Evolutionary conservation across 768 basidiomycete genomes (phyloP).

Genomic region (Suillus spraguei): DNA sequence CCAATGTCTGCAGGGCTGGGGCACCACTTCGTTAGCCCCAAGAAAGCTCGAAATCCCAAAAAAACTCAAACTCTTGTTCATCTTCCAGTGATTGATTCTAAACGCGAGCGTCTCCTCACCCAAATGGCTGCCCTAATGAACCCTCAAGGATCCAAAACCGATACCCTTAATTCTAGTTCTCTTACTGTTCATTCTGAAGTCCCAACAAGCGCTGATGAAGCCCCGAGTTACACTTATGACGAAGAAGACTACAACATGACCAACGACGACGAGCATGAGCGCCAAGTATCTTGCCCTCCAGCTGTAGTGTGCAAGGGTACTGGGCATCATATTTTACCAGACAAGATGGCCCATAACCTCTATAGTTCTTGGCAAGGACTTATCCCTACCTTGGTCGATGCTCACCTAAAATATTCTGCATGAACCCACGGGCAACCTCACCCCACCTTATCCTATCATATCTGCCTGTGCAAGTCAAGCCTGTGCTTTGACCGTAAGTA

Average conservation of each 20-base stretch:
- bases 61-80: conserved; percentile 10
- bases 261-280: not conserved
- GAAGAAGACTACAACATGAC: not conserved
- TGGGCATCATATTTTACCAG: not conserved
- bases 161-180: not conserved
- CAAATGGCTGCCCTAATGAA: not conserved
- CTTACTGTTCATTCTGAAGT: not conserved
- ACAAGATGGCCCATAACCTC: not conserved
- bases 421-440: conserved; percentile 1
- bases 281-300: not conserved
- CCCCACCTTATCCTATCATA: not conserved
- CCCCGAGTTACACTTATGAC: not conserved
- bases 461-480: not conserved
- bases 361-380: conserved; percentile 5
- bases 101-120: conserved; percentile 2
- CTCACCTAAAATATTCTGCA: not conserved
- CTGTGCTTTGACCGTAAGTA: conserved; percentile 12
- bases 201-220: not conserved
- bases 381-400: not conserved
- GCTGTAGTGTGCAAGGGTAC: not conserved
- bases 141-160: not conserved
- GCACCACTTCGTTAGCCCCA: conserved; percentile 18
- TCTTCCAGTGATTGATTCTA: not conserved
- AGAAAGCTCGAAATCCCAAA: conserved; percentile 14
- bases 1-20: conserved; percentile 18